phyloP scores from a whole-genome alignment of 805 yeast genomes.

The Suhomyces prunicola region DNA sequence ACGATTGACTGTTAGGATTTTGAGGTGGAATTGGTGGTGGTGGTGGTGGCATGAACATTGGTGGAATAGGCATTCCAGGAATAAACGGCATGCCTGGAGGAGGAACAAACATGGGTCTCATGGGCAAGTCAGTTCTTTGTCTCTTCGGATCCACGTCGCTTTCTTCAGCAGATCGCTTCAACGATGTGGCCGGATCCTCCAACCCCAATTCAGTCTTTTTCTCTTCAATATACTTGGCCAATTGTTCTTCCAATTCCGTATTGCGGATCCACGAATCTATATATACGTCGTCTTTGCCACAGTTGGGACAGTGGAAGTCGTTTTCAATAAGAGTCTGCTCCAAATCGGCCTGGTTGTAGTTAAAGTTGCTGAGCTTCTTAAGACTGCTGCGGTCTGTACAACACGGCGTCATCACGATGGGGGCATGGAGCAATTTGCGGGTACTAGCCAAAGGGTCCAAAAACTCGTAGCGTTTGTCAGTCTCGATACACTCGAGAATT shows the following conservation, averaged over 20 bases:
- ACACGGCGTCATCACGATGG: constrained; percentile 78
- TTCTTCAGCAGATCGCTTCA: constrained; percentile 17
- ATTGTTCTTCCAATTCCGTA: constrained; percentile 52
- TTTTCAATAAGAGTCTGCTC: constrained; percentile 60
- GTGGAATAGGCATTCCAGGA: constrained; percentile 19
- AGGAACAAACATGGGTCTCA: constrained; percentile 11
- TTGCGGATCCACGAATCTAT: constrained; percentile 70
- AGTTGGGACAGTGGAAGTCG: constrained; percentile 89
- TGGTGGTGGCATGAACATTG: constrained; percentile 20
- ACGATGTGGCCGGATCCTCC: constrained; percentile 26
- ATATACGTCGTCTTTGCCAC: constrained; percentile 68
- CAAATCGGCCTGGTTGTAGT: constrained; percentile 35
- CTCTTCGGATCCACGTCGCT: constrained; percentile 24
- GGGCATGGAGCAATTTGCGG: constrained; percentile 59
- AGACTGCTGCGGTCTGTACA: constrained; percentile 59
- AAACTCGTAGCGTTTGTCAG: constrained; percentile 40
- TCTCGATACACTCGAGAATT: constrained; percentile 26
- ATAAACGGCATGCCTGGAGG: constrained; percentile 14
- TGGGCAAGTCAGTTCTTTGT: constrained; percentile 19
- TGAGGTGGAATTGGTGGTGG: constrained; percentile 7
- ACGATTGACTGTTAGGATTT: not conserved
- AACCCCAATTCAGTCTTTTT: constrained; percentile 32
- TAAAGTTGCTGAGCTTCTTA: constrained; percentile 45
- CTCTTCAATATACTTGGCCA: constrained; percentile 48
- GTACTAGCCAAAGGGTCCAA: constrained; percentile 57